These are phyloP conservation scores for Kluyveromyces marxianus DNA, from an alignment of 1,139 yeast species.

Conservation along the genomic window DNA sequence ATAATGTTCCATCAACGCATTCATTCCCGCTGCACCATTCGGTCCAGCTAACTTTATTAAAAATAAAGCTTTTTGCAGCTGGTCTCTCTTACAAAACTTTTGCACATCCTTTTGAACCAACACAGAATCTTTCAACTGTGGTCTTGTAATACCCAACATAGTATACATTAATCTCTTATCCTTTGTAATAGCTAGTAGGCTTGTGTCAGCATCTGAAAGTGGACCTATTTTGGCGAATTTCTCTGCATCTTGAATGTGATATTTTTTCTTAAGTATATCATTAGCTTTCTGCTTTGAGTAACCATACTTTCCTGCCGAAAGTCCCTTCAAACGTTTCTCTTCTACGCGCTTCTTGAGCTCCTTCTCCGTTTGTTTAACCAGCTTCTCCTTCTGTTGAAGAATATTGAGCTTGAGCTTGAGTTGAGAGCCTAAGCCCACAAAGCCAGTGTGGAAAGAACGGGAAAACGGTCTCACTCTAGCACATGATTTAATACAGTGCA, in stretches of 20 bases:
- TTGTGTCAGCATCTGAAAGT: slow-evolving; percentile 27
- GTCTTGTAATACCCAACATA: slow-evolving; percentile 50
- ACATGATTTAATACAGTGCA: not conserved
- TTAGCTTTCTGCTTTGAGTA: slow-evolving; percentile 25
- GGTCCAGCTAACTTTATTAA: slow-evolving; percentile 43
- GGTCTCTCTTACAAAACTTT: slow-evolving; percentile 43
- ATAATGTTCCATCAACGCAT: slow-evolving; percentile 46
- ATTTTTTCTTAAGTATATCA: slow-evolving; percentile 18
- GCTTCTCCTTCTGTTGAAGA: not conserved
- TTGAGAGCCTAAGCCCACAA: not conserved
- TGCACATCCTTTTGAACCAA: slow-evolving; percentile 46
- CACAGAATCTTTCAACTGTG: slow-evolving; percentile 49
- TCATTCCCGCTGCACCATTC: slow-evolving; percentile 55
- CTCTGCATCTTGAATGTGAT: slow-evolving; percentile 16
- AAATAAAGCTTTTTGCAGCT: slow-evolving; percentile 45
- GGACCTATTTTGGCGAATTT: slow-evolving; percentile 31
- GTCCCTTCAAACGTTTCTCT: not conserved
- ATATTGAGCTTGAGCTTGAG: not conserved
- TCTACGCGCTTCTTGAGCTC: not conserved
- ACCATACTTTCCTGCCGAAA: slow-evolving; percentile 20
- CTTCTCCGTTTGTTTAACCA: not conserved
- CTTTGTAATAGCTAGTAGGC: slow-evolving; percentile 25
- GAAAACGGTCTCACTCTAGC: not conserved
- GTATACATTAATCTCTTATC: slow-evolving; percentile 43
- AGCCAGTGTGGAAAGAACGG: not conserved